A percentile compares a stretch with the other conserved stretches of the same genome.
Conservation (phyloP, 1,284 basidiomycete genomes). For the Stereum hirsutum region DNA sequence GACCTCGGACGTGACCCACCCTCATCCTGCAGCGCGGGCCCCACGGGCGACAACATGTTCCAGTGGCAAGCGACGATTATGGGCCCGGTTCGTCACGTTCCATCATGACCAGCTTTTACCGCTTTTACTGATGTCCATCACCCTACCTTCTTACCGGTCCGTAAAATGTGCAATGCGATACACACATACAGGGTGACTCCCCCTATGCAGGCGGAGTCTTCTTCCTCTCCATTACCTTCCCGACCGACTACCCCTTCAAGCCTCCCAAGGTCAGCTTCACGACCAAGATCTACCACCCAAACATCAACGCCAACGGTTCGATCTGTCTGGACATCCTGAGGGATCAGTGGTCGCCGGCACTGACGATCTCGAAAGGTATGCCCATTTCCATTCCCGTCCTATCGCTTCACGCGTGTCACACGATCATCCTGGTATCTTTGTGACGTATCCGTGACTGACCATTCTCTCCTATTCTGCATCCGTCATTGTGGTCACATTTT, state of each 20-base stretch:
- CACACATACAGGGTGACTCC: conserved; percentile 66
- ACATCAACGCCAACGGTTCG: conserved; percentile 97
- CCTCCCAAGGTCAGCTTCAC: conserved; percentile 99
- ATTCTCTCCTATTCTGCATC: too few relatives aligned
- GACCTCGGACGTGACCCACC: conserved; percentile 97
- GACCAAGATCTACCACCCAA: conserved; percentile 96
- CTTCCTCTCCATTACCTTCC: conserved; percentile 92
- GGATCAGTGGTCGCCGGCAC: conserved; percentile 96
- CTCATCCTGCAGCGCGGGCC: conserved; percentile 94
- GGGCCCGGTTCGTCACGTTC: conserved; percentile 64
- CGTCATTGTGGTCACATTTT: too few relatives aligned
- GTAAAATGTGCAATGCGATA: background rate
- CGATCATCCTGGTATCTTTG: background rate
- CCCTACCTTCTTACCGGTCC: conserved; percentile 15
- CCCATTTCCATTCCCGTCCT: background rate
- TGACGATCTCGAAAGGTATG: conserved; percentile 96
- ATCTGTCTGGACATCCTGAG: conserved; percentile 98
- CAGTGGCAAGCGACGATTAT: conserved; percentile 98
- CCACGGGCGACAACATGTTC: conserved; percentile 95
- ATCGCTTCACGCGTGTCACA: background rate
- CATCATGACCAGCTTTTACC: too few relatives aligned
- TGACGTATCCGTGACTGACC: too few relatives aligned
- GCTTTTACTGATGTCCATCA: too few relatives aligned
- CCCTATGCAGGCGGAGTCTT: conserved; percentile 96
- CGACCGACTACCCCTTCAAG: conserved; percentile 97